Conservation (phyloP, 2,329 filamentous ascomycete genomes). For the Tolypocladium cylindrosporum region DNA sequence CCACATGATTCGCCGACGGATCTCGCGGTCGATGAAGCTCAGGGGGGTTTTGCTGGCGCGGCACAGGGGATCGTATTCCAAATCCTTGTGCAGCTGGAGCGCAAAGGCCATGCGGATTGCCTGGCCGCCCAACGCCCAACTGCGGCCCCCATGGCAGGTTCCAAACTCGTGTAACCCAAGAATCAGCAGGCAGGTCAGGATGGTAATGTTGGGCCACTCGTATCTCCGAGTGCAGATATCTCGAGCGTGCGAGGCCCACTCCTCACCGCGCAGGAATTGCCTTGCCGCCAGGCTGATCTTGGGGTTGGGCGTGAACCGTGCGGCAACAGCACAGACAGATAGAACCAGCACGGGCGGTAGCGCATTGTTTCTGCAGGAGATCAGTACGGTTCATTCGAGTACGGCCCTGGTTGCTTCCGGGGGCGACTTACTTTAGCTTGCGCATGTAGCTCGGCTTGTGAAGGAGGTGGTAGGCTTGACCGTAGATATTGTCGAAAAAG, state of each 20-base stretch:
- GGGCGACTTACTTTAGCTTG: constrained; percentile 52
- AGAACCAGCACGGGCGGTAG: constrained; percentile 84
- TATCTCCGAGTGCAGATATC: constrained; percentile 81
- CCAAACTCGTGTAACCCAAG: constrained; percentile 92
- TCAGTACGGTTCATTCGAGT: not conserved
- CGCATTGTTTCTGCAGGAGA: constrained; percentile 29
- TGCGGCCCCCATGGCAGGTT: constrained; percentile 89
- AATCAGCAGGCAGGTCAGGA: constrained; percentile 80
- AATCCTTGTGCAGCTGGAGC: constrained; percentile 82
- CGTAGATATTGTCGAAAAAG: constrained; percentile 93
- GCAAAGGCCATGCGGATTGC: constrained; percentile 96
- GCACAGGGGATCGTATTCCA: constrained; percentile 70
- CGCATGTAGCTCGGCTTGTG: constrained; percentile 98
- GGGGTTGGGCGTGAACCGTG: constrained; percentile 85
- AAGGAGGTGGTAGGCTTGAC: constrained; percentile 85
- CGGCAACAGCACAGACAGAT: constrained; percentile 92
- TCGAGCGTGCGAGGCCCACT: constrained; percentile 81
- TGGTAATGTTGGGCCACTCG: constrained; percentile 93
- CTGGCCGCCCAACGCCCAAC: constrained; percentile 92
- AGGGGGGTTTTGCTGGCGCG: constrained; percentile 54
- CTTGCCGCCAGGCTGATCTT: constrained; percentile 65
- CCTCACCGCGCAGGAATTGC: constrained; percentile 73
- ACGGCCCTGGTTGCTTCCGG: not conserved
- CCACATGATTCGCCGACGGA: constrained; percentile 93
- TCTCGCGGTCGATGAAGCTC: constrained; percentile 89